Conservation (phyloP, 139 green algal species). For the Coelastrella sp. region DNA sequence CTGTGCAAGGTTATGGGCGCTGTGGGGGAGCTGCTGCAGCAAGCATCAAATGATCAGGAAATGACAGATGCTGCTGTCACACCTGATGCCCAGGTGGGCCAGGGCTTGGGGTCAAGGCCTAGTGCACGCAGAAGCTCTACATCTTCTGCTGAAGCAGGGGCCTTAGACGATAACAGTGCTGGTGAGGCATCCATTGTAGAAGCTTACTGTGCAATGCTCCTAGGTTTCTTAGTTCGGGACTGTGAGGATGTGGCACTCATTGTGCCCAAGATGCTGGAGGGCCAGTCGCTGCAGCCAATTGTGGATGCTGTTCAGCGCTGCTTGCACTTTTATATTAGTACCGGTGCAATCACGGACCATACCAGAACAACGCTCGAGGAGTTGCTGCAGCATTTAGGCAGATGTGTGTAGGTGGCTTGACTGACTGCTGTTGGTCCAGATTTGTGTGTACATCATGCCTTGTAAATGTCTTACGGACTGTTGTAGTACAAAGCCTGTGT, state of each 20-base stretch:
- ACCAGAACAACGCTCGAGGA: slow-evolving; percentile 31
- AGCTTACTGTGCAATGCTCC: slow-evolving; percentile 78
- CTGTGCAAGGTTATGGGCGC: slow-evolving; percentile 64
- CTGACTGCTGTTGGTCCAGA: neutral
- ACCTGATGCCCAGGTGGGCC: no score
- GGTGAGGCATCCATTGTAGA: slow-evolving; percentile 72
- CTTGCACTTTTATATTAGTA: slow-evolving; percentile 75
- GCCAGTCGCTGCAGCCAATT: slow-evolving; percentile 63
- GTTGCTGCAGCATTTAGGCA: slow-evolving; percentile 45
- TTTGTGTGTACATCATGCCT: no score
- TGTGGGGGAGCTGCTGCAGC: slow-evolving; percentile 34
- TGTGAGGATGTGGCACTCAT: neutral
- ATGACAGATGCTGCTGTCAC: neutral
- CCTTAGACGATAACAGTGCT: neutral
- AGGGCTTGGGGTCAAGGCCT: no score
- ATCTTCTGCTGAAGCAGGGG: neutral
- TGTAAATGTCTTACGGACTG: no score
- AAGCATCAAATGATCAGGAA: neutral
- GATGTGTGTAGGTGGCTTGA: neutral
- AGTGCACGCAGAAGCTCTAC: neutral
- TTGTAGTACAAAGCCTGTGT: no score
- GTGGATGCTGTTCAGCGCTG: slow-evolving; percentile 60
- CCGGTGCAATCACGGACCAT: slow-evolving; percentile 67
- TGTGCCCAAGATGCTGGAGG: slow-evolving; percentile 54
- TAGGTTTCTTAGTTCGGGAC: slow-evolving; percentile 78